Conservation (phyloP, 495 filamentous ascomycete genomes). For the Neurospora pannonica region DNA sequence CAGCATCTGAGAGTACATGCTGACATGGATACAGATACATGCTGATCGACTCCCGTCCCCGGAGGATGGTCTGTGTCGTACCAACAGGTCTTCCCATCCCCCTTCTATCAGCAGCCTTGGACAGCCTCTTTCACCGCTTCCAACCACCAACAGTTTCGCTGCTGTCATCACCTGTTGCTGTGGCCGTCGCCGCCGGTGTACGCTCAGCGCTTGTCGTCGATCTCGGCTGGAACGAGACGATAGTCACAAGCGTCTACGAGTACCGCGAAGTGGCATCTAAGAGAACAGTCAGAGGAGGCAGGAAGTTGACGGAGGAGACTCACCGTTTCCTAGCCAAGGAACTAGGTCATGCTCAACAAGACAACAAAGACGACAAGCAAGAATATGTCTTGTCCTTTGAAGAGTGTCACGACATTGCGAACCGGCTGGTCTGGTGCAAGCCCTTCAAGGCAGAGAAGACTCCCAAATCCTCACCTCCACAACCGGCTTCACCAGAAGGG, state of each 20-base stretch:
- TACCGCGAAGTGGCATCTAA: constrained; percentile 64
- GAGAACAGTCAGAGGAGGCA: constrained; percentile 66
- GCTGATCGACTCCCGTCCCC: constrained; percentile 66
- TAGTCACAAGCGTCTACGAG: constrained; percentile 75
- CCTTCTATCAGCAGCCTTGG: constrained; percentile 62
- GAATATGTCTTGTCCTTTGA: constrained; percentile 48
- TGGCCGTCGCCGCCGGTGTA: constrained; percentile 67
- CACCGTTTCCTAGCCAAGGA: constrained; percentile 48
- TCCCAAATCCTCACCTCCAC: background rate
- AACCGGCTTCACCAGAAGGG: constrained; percentile 4
- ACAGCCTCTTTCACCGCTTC: constrained; percentile 69
- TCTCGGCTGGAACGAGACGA: constrained; percentile 84
- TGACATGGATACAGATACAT: constrained; percentile 45
- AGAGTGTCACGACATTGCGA: constrained; percentile 67
- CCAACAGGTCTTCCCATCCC: constrained; percentile 72
- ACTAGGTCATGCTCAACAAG: constrained; percentile 11
- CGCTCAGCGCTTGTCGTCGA: constrained; percentile 77
- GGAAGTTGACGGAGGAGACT: constrained; percentile 56
- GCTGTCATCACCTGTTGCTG: constrained; percentile 61
- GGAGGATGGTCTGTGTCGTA: constrained; percentile 59
- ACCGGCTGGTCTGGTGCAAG: constrained; percentile 69
- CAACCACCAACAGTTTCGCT: constrained; percentile 75
- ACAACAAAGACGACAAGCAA: background rate
- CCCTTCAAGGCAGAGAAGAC: constrained; percentile 7
- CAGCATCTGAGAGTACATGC: background rate